Base-by-base conservation (phyloP, 805 yeast genomes). In the Kurtzmaniella cleridarum region DNA sequence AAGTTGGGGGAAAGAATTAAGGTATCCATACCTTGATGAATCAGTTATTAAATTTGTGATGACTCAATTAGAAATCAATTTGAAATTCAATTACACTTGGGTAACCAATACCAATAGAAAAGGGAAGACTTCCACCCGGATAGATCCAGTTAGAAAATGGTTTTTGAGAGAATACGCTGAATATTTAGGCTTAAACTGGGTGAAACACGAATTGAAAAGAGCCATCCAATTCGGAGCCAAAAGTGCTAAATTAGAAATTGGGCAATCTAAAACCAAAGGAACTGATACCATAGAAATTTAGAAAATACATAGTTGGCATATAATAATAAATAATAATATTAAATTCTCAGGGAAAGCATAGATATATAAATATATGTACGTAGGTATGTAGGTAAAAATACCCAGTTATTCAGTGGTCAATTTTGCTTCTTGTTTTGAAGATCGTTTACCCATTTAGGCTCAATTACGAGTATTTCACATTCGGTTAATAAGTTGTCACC, bases 151-250 rank as follows among this genome's bases (percentile, higher is more conserved):
- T 1, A 50, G 73, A 41, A 89, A 89, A 55, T 64, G 60, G 44
- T 59, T 84, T 1, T 60, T 93, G 31, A 60, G 98, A 35, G 59
- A 64, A 35, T 52, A 85, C 6, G 96, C 97, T 0, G 47, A 46
- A 0, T 55, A 50, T 0, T 47, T 82, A 14, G 74, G 72, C 0
- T 54, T 87, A 27, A 55, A 46, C 0, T 72, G 70, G 56, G 93
- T 89, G 0, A 63, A 78, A 13, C 65, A 69, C 16, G 98, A 93
- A 54, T 78, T 84, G 1, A 93, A 93, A 55, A 69, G 99, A 34
- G 99, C 99, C 0, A 89, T 93, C 43, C 98, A 93, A 55, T 93
- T 93, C 59, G 99, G 99, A 0, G 86, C 98, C 0, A 81, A 84
- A 46, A 83, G 95, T 54, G 98, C 99, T 1, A 95, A 91, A 59